A percentile compares a stretch with the other conserved stretches of the same genome.
Conservation (phyloP, 495 filamentous ascomycete species). For the Neurospora tetraspora region DNA sequence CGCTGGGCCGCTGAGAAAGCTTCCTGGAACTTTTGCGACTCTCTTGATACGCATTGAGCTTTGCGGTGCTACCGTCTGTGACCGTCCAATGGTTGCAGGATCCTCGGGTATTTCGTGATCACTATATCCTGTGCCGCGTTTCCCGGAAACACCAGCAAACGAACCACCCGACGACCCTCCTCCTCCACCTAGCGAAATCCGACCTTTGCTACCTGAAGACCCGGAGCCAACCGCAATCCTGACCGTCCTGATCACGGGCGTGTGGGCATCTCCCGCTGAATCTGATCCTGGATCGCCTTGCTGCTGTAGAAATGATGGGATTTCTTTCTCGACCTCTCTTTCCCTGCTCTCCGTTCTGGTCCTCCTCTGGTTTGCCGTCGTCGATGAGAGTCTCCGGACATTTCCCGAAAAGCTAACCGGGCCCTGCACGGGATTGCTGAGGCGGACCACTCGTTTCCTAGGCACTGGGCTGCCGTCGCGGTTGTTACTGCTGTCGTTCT, state of each 20-base stretch:
- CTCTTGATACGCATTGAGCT: slow-evolving; percentile 66
- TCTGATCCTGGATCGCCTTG: slow-evolving; percentile 8
- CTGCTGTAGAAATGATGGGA: not conserved
- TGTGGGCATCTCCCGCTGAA: slow-evolving; percentile 47
- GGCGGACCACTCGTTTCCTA: slow-evolving; percentile 47
- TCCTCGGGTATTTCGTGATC: slow-evolving; percentile 32
- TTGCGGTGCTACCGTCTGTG: slow-evolving; percentile 47
- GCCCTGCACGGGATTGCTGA: slow-evolving; percentile 32
- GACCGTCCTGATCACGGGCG: slow-evolving; percentile 59
- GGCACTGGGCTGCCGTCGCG: slow-evolving; percentile 30
- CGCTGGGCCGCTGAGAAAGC: slow-evolving; percentile 65
- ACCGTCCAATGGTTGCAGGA: slow-evolving; percentile 30
- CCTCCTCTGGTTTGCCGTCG: not conserved
- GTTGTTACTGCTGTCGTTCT: slow-evolving; percentile 9
- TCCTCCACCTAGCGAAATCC: not conserved
- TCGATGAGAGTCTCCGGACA: not conserved
- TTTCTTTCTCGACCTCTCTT: slow-evolving; percentile 20
- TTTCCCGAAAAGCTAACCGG: not conserved
- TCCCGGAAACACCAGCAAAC: slow-evolving; percentile 26
- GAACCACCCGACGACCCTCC: slow-evolving; percentile 27
- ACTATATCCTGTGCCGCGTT: slow-evolving; percentile 18
- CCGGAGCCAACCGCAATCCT: slow-evolving; percentile 37
- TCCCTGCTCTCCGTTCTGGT: slow-evolving; percentile 27
- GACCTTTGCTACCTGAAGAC: slow-evolving; percentile 28
- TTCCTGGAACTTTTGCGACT: slow-evolving; percentile 58